Percentiles rank a stretch among this genome's conserved stretches.
Conservation (phyloP, 306 rosid genomes). For the Begonia peltatifolia region DNA sequence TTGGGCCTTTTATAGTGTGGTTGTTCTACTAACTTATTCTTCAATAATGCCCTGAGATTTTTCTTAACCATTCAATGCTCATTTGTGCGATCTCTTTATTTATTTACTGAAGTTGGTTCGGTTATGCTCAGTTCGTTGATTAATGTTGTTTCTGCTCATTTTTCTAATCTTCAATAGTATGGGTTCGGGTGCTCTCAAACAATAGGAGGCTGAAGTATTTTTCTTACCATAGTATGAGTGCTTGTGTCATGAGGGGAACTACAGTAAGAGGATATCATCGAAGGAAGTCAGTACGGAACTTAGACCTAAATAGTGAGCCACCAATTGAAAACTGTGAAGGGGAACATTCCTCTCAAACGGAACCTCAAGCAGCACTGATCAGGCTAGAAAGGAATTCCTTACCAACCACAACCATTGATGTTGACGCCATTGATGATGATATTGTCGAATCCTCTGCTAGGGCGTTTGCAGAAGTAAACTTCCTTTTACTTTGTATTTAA, state of each 20-base stretch:
- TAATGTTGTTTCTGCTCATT: too few relatives aligned
- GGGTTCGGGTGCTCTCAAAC: neutral
- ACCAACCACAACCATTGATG: conserved; percentile 42
- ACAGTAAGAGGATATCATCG: conserved; percentile 18
- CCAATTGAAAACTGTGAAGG: conserved; percentile 29
- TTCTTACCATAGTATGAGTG: conserved; percentile 18
- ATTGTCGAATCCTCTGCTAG: conserved; percentile 59
- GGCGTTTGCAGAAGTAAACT: conserved; percentile 71
- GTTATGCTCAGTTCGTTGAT: too few relatives aligned
- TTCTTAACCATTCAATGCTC: too few relatives aligned
- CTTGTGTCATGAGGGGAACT: conserved; percentile 17
- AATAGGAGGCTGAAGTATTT: neutral
- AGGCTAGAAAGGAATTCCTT: conserved; percentile 12
- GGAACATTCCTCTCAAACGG: conserved; percentile 23
- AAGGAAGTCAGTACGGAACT: conserved; percentile 23
- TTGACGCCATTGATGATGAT: conserved; percentile 88
- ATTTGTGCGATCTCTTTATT: too few relatives aligned
- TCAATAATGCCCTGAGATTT: too few relatives aligned
- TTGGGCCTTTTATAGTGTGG: too few relatives aligned
- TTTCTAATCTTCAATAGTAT: too few relatives aligned
- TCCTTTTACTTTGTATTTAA: neutral
- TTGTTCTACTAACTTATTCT: too few relatives aligned
- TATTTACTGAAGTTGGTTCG: too few relatives aligned
- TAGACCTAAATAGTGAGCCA: conserved; percentile 37
- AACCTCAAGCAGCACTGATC: conserved; percentile 10